Base-by-base conservation (phyloP, 805 yeast species). In the Metschnikowia henanensis region DNA sequence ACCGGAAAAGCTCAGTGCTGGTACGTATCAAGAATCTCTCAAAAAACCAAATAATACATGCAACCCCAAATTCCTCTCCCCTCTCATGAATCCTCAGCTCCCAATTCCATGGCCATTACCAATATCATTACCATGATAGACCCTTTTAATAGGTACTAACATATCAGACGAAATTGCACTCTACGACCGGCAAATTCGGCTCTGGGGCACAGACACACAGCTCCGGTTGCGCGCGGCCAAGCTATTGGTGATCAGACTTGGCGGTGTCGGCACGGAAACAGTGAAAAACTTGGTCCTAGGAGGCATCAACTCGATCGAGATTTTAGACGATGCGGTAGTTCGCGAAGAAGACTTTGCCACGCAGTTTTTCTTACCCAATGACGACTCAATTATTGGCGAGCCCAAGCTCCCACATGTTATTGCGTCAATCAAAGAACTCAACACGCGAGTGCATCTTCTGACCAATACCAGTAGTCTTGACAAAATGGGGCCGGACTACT, bases 161-260 rank as follows among this genome's bases (percentile, higher is more conserved):
- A 16, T 21, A 23, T 12, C 35, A 43, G 97, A 90, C 56, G 97
- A 91, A 60, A 80, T 91, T 45, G 96, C 95, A 1, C 75, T 92
- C 18, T 92, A 92, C 60, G 99, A 92, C 64, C 79, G 99, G 46
- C 99, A 92, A 65, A 91, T 92, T 50, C 70, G 99, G 50, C 73
- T 92, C 17, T 92, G 99, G 99, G 99, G 99, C 2, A 72, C 94
- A 59, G 95, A 87, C 25, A 95, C 97, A 3, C 99, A 92, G 62
- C 74, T 80, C 31, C 63, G 81, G 34, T 79, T 92, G 70, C 75
- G 94, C 29, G 77, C 82, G 16, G 83, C 97, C 6, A 77, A 76
- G 35, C 73, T 92, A 4, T 66, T 91, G 35, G 56, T 94, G 33
- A 72, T 92, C 36, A 84, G 86, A 49, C 55, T 89, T 13, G 85